Conservation (phyloP, 306 rosid species). For the Mimosa bimucronata region DNA sequence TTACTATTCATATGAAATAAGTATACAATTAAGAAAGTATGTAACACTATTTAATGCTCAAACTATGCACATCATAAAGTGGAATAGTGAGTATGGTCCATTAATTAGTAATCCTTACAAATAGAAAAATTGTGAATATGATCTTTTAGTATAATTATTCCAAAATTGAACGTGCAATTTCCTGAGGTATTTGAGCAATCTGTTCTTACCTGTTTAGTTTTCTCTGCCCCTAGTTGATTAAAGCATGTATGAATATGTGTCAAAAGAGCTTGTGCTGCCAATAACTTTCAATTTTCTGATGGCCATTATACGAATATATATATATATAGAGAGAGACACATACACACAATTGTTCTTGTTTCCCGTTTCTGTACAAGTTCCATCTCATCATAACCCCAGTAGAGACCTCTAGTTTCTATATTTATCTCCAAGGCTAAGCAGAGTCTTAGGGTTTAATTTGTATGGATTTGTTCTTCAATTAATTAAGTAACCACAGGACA, state of each 20-base stretch:
- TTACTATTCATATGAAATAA: too few relatives aligned
- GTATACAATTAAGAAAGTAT: too few relatives aligned
- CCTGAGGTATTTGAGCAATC: neutral
- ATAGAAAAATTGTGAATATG: too few relatives aligned
- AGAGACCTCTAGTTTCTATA: neutral
- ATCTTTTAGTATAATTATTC: too few relatives aligned
- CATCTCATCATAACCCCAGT: neutral
- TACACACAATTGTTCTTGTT: neutral
- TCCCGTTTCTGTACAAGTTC: neutral
- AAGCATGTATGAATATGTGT: neutral
- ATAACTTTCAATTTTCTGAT: neutral
- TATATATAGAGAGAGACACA: too few relatives aligned
- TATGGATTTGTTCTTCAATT: neutral
- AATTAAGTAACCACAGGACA: neutral
- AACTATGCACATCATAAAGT: too few relatives aligned
- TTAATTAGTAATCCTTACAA: neutral
- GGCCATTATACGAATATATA: neutral
- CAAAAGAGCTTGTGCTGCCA: neutral
- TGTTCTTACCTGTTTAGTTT: neutral
- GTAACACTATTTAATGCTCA: too few relatives aligned
- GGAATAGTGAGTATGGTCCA: neutral
- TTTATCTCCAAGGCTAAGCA: neutral
- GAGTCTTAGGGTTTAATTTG: neutral
- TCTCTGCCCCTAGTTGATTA: too few relatives aligned
- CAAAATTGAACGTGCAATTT: too few relatives aligned